A percentile compares a stretch with the other conserved stretches of the same genome.
Evolutionary conservation across 192 early-diverging fungal species (phyloP).

Genomic region (Dimargaris xerosporica): DNA sequence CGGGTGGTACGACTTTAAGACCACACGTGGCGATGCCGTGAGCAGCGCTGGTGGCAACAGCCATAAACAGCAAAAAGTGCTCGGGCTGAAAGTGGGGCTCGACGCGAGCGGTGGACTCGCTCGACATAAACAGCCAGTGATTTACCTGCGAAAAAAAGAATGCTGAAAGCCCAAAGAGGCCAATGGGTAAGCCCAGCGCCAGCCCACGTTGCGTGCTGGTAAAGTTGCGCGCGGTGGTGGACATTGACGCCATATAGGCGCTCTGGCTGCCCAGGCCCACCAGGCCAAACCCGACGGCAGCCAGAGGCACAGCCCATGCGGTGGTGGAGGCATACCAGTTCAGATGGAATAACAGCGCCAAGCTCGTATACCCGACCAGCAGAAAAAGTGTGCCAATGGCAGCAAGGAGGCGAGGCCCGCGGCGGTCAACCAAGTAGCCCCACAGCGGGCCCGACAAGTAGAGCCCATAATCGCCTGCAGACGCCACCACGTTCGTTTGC

Average conservation of each 20-base stretch:
- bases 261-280: conserved; percentile 43
- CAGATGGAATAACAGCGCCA: conserved; percentile 21
- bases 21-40: conserved; percentile 26
- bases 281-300: conserved; percentile 33
- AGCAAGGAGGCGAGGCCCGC: conserved; percentile 23
- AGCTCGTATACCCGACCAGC: conserved; percentile 23
- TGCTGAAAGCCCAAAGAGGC: conserved; percentile 43
- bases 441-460: conserved; percentile 46
- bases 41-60: conserved; percentile 26
- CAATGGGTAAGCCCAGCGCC: conserved; percentile 41
- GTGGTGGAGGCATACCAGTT: conserved; percentile 9
- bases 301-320: conserved; percentile 21
- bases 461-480: conserved; percentile 44
- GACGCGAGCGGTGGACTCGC: not conserved
- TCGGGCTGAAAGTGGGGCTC: conserved; percentile 18
- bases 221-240: conserved; percentile 42
- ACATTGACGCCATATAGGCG: conserved; percentile 43
- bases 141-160: conserved; percentile 43
- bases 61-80: conserved; percentile 34
- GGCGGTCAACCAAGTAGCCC: conserved; percentile 30
- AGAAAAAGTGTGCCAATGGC: conserved; percentile 20
- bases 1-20: conserved; percentile 8
- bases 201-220: conserved; percentile 30
- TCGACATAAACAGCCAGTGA: conserved; percentile 27
- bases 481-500: conserved; percentile 44